Conservation (phyloP, 805 yeast species). For the Myxozyma mucilagina region DNA sequence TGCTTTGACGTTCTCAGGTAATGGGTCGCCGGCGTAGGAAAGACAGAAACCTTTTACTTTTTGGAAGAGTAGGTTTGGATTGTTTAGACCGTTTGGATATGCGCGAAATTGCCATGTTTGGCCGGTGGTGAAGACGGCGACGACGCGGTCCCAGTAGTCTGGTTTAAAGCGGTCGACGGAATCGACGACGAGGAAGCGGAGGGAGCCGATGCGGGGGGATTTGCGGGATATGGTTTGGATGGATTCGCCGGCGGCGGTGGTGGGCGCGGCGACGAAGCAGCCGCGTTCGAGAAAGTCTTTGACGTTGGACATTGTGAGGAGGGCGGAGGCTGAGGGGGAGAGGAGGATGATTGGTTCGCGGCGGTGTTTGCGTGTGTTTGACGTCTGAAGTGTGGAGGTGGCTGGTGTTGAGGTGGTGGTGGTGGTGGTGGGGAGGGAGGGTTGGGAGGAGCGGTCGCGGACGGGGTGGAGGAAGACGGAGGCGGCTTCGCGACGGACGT, state of each 20-base stretch:
- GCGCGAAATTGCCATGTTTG: conserved; percentile 95
- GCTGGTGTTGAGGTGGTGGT: background rate
- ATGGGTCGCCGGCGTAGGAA: conserved; percentile 71
- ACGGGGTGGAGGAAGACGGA: conserved; percentile 24
- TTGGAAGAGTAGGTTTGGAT: conserved; percentile 79
- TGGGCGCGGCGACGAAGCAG: conserved; percentile 53
- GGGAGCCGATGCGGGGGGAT: conserved; percentile 56
- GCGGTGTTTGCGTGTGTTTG: conserved; percentile 45
- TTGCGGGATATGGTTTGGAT: conserved; percentile 56
- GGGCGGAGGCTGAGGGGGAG: conserved; percentile 77
- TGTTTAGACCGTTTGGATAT: conserved; percentile 65
- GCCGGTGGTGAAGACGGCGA: conserved; percentile 94
- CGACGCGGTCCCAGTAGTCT: conserved; percentile 97
- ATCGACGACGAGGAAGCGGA: conserved; percentile 78
- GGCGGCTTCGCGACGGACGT: conserved; percentile 42
- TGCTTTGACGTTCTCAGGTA: conserved; percentile 70
- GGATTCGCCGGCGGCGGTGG: conserved; percentile 35
- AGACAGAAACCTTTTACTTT: conserved; percentile 80
- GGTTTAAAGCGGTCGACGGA: conserved; percentile 87
- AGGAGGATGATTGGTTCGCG: conserved; percentile 69
- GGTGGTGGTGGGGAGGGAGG: background rate
- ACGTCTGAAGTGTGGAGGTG: too few species aligned
- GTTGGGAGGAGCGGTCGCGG: background rate
- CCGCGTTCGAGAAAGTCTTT: conserved; percentile 75
- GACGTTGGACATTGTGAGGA: conserved; percentile 63